Evolutionary conservation across 345 rosid species (phyloP).

Genomic region (Diplotaxis tenuifolia): DNA sequence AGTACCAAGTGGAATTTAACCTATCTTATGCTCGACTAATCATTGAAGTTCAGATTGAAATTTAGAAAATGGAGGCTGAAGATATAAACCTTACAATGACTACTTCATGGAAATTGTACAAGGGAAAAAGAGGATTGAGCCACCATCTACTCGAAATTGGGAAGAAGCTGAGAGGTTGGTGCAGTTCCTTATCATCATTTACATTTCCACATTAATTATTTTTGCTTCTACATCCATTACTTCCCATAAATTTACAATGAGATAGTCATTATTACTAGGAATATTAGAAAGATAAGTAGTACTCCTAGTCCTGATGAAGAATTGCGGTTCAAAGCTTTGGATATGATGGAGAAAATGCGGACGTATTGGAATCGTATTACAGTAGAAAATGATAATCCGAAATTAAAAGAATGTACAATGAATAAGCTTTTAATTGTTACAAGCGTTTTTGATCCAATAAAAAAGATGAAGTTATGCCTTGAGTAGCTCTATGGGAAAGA

Average conservation of each 20-base stretch:
- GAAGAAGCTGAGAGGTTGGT: neutral
- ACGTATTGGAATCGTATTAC: neutral
- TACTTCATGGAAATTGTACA: neutral
- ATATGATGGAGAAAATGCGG: neutral
- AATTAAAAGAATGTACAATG: no score
- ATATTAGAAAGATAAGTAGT: neutral
- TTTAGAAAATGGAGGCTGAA: neutral
- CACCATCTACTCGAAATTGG: neutral
- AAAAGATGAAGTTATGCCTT: no score
- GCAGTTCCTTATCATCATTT: neutral
- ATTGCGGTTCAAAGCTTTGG: neutral
- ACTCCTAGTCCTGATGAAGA: neutral
- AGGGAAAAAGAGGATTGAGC: neutral
- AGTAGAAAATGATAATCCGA: no score
- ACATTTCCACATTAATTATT: neutral
- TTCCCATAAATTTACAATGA: neutral
- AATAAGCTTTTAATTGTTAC: no score
- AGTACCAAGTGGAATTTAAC: neutral
- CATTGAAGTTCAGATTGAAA: neutral
- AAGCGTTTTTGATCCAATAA: no score
- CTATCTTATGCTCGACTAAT: neutral
- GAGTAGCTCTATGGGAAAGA: no score
- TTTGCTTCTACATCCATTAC: neutral
- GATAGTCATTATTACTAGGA: neutral
- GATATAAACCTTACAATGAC: neutral